Conservation (phyloP, 1,139 yeast species). For the Torulaspora globosa region DNA sequence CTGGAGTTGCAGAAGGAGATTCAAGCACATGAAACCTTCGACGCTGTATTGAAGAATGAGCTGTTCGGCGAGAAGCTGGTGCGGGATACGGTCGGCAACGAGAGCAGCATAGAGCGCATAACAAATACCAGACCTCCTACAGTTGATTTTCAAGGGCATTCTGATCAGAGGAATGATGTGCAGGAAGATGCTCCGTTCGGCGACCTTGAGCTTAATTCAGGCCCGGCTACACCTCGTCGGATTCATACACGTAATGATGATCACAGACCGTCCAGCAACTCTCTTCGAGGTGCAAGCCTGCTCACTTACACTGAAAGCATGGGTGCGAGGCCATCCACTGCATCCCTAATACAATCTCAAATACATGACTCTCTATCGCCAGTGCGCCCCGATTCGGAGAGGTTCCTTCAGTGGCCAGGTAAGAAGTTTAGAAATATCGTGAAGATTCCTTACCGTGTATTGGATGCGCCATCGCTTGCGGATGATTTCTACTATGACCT, state of each 20-base stretch:
- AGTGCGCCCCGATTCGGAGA: slow-evolving; percentile 83
- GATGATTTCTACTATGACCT: slow-evolving; percentile 91
- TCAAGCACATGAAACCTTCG: slow-evolving; percentile 84
- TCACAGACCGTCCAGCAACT: slow-evolving; percentile 48
- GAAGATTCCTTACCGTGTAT: slow-evolving; percentile 84
- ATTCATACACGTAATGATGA: slow-evolving; percentile 24
- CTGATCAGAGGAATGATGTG: slow-evolving; percentile 23
- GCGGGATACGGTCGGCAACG: slow-evolving; percentile 26
- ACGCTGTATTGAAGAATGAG: slow-evolving; percentile 82
- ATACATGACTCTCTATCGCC: slow-evolving; percentile 68
- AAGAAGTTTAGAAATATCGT: slow-evolving; percentile 73
- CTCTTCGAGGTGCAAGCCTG: slow-evolving; percentile 47
- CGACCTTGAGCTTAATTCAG: slow-evolving; percentile 32
- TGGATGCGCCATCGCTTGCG: slow-evolving; percentile 93
- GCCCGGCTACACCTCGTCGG: slow-evolving; percentile 41
- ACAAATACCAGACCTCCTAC: slow-evolving; percentile 25
- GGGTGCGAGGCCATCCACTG: slow-evolving; percentile 53
- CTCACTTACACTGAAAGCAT: slow-evolving; percentile 71
- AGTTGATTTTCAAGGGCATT: slow-evolving; percentile 1
- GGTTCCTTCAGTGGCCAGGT: slow-evolving; percentile 72
- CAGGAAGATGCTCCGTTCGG: slow-evolving; percentile 20
- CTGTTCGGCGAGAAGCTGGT: slow-evolving; percentile 77
- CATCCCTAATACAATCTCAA: slow-evolving; percentile 62
- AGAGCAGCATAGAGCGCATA: slow-evolving; percentile 32
- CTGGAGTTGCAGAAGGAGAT: slow-evolving; percentile 64